A percentile compares a stretch with the other conserved stretches of the same genome.
Conservation (phyloP, 108 stramenopile genomes). For the Pseudonitzschia multiseries region DNA sequence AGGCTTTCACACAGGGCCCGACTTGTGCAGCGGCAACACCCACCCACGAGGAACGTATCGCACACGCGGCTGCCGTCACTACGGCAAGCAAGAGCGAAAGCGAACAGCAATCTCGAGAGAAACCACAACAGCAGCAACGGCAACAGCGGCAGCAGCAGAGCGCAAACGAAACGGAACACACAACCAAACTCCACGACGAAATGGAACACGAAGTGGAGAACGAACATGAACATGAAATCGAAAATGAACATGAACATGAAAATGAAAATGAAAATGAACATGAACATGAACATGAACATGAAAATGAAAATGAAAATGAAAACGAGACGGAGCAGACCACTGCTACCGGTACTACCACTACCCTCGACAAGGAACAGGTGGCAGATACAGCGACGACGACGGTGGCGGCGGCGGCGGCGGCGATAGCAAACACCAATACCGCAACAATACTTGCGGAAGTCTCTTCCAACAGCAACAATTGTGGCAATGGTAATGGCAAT, state of each 20-base stretch:
- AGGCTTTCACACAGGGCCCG: too few relatives aligned
- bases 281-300: neutral
- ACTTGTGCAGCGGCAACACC: too few relatives aligned
- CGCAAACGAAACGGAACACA: neutral
- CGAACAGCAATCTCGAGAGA: too few relatives aligned
- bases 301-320: neutral
- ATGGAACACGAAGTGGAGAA: too few relatives aligned
- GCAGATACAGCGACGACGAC: neutral
- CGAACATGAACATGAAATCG: too few relatives aligned
- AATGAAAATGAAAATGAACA: constrained; percentile 2
- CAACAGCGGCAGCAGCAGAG: neutral
- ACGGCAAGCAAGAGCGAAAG: too few relatives aligned
- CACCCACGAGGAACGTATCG: too few relatives aligned
- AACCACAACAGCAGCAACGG: too few relatives aligned
- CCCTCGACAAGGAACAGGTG: neutral
- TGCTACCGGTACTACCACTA: neutral
- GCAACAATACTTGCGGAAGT: constrained; percentile 1
- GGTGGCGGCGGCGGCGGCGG: too few relatives aligned
- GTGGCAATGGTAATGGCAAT: too few relatives aligned
- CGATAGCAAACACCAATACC: neutral
- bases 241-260: neutral
- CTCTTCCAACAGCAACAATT: neutral
- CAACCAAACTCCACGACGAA: neutral
- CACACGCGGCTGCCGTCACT: too few relatives aligned
- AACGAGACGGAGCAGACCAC: neutral